Evolutionary conservation across 768 basidiomycete genomes (phyloP), one percentile per base, ranked within the genome.

Genomic region (Lactarius hengduanensis): DNA sequence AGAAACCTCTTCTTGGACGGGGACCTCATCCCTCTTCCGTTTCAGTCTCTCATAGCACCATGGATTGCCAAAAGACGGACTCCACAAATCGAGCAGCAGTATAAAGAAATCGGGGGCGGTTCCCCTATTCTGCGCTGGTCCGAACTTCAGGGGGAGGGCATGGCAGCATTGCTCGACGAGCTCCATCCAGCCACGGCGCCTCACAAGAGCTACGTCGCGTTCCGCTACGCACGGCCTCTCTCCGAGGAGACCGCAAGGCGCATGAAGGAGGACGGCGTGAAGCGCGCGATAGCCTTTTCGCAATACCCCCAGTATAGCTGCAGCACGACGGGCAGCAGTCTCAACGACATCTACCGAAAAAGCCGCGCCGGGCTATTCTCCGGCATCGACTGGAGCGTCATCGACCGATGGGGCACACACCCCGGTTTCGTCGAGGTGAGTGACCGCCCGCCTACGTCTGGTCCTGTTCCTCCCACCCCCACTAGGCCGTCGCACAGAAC

Each of bases 291-390:
- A 32, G 97, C 96, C 22, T 99, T 99, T 79, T 93, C 93, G 3
- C 97, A 99, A 77, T 99, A 99, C 76, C 97, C 97, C 1, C 97
- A 99, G 76, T 99, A 99, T 77, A 92, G 90, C 73, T 99, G 97
- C 77, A 96, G 93, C 68, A 99, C 97, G 13, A 98, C 97, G 0
- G 97, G 97, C 59, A 97, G 95, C 78, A 96, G 93, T 75, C 74
- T 99, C 74, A 99, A 98, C 73, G 97, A 99, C 76, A 78, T 99
- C 32, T 96, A 85, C 72, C 80, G 90, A 74, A 79, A 77, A 72
- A 84, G 85, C 60, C 85, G 81, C 72, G 78, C 80, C 43, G 89
- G 88, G 34, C 88, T 84, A 61, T 77, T 81, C 70, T 89, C 83
- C 59, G 80, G 78, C 71, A 83, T 99, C 28, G 85, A 94, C 73